Conservation (phyloP, 2,329 filamentous ascomycete species). For the Fusarium papillatum region DNA sequence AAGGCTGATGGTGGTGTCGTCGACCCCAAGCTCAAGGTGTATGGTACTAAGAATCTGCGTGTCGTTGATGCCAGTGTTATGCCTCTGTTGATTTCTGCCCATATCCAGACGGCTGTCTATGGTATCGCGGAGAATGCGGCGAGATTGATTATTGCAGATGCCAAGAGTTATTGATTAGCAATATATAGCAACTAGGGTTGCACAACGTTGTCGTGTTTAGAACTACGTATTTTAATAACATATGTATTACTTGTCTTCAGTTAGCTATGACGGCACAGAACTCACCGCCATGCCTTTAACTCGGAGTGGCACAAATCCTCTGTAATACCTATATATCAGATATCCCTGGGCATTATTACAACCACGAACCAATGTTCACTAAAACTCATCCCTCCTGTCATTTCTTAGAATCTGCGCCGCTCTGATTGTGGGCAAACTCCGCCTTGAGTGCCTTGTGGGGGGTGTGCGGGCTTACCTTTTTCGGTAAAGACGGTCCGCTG, state of each 20-base stretch:
- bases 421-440: neutral
- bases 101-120: slow-evolving; percentile 66
- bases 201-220: neutral
- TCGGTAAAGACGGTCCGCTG: neutral
- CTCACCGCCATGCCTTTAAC: neutral
- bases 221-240: neutral
- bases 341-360: neutral
- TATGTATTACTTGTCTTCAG: neutral
- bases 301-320: neutral
- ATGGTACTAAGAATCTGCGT: slow-evolving; percentile 61
- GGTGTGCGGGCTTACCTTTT: neutral
- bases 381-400: neutral
- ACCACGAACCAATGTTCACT: neutral
- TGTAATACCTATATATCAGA: neutral
- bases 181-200: neutral
- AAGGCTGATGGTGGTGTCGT: slow-evolving; percentile 60
- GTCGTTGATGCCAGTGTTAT: slow-evolving; percentile 44
- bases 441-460: neutral
- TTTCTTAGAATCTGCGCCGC: neutral
- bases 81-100: slow-evolving; percentile 61
- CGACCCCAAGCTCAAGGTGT: slow-evolving; percentile 57
- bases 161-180: neutral
- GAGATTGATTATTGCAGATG: slow-evolving; percentile 40
- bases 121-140: slow-evolving; percentile 64
- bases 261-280: neutral